phyloP scores from a whole-genome alignment of 2,329 filamentous ascomycete species.

The Hortaea werneckii region DNA sequence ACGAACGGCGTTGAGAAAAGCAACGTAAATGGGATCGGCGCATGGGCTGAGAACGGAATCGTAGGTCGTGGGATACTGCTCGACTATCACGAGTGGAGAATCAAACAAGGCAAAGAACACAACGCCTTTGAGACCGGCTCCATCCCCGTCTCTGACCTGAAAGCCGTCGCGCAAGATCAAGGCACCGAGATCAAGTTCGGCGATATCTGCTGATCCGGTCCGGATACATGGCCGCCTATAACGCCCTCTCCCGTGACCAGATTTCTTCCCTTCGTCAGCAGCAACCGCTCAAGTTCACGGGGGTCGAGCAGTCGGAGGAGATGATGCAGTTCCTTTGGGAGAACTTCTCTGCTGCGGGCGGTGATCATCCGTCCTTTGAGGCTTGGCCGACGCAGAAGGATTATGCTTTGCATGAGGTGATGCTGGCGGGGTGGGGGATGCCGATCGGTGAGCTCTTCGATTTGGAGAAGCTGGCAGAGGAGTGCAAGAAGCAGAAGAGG shows the following conservation, averaged over 20 bases:
- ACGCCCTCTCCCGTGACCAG: conserved; percentile 28
- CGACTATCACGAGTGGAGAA: conserved; percentile 42
- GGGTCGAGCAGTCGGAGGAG: conserved; percentile 38
- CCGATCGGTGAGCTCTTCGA: conserved; percentile 44
- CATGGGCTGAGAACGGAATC: conserved; percentile 45
- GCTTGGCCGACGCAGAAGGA: conserved; percentile 29
- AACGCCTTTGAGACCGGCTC: conserved; percentile 24
- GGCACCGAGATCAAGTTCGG: conserved; percentile 46
- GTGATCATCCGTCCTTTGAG: conserved; percentile 30
- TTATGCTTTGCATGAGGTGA: conserved; percentile 35
- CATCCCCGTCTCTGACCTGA: conserved; percentile 31
- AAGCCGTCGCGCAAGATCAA: conserved; percentile 36
- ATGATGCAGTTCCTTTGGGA: conserved; percentile 34
- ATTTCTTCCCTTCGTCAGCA: conserved; percentile 29
- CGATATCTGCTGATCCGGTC: conserved; percentile 44
- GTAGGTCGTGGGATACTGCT: conserved; percentile 46
- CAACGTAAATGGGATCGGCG: conserved; percentile 35
- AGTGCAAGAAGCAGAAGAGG: conserved; percentile 29
- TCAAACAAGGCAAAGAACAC: conserved; percentile 28
- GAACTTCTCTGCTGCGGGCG: conserved; percentile 29
- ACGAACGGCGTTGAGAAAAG: conserved; percentile 21
- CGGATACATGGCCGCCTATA: conserved; percentile 36
- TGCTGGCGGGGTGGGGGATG: conserved; percentile 41
- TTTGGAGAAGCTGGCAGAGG: conserved; percentile 34
- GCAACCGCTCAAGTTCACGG: conserved; percentile 36